Evolutionary conservation across 108 stramenopile genomes (phyloP).

Genomic region (Mediolabrus comicus): DNA sequence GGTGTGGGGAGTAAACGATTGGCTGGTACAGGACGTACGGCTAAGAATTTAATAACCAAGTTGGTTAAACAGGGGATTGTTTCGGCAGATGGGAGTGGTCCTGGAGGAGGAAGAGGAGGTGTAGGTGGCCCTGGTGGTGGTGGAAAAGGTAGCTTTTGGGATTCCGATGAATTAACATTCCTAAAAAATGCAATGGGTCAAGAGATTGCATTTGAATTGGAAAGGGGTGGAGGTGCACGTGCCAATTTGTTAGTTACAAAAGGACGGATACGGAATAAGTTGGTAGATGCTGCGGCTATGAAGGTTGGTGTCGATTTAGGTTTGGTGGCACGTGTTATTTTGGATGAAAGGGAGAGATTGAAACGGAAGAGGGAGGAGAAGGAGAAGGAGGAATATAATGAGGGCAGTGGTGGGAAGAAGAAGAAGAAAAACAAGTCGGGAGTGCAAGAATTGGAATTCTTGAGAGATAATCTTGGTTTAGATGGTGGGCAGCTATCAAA

Average conservation of each 20-base stretch:
- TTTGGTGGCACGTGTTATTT: conserved; percentile 42
- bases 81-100: conserved; percentile 39
- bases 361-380: conserved; percentile 27
- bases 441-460: conserved; percentile 47
- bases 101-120: conserved; percentile 47
- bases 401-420: conserved; percentile 14
- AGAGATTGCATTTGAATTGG: conserved; percentile 82
- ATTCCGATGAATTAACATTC: conserved; percentile 69
- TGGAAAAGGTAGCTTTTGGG: background rate
- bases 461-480: conserved; percentile 76
- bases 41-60: conserved; percentile 72
- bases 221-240: conserved; percentile 84
- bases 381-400: conserved; percentile 32
- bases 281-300: conserved; percentile 84
- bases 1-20: conserved; percentile 85
- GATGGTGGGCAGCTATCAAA: conserved; percentile 9
- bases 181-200: conserved; percentile 89
- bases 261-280: conserved; percentile 57
- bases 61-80: conserved; percentile 71
- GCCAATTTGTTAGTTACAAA: conserved; percentile 73
- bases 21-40: conserved; percentile 89
- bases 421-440: conserved; percentile 29
- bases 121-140: conserved; percentile 29
- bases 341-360: conserved; percentile 54
- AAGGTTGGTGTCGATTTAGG: conserved; percentile 72